Percentiles rank a stretch among this genome's conserved stretches.
Conservation (phyloP, 2,329 filamentous ascomycete species). For the Teratosphaeria nubilosa region DNA sequence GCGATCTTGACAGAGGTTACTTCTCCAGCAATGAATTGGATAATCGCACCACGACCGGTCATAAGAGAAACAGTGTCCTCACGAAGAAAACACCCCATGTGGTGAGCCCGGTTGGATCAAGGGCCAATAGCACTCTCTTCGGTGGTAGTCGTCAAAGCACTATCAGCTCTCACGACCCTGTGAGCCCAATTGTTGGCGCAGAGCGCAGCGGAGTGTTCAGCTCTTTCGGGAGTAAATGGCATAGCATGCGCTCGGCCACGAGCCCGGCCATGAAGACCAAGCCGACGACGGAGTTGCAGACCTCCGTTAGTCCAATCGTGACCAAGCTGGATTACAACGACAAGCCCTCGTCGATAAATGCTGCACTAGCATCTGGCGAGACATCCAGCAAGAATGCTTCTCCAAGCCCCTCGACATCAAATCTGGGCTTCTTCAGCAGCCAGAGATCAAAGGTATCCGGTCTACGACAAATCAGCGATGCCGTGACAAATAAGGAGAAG, state of each 20-base stretch:
- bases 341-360: conserved; percentile 6
- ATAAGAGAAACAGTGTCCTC: conserved; percentile 58
- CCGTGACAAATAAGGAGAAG: conserved; percentile 46
- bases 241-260: conserved; percentile 17
- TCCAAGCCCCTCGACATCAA: conserved; percentile 20
- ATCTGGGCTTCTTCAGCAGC: conserved; percentile 26
- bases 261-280: conserved; percentile 15
- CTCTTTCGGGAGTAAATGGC: conserved; percentile 10
- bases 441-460: conserved; percentile 47
- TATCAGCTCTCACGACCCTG: conserved; percentile 19
- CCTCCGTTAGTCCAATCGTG: conserved; percentile 43
- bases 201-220: conserved; percentile 2
- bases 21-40: conserved; percentile 86
- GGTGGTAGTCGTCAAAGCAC: conserved; percentile 1
- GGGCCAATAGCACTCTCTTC: conserved; percentile 51
- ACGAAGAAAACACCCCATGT: conserved; percentile 50
- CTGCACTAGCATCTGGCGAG: conserved; percentile 24
- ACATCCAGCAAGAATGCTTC: conserved; percentile 28
- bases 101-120: conserved; percentile 32
- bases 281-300: conserved; percentile 31
- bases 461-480: conserved; percentile 77
- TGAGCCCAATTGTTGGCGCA: conserved; percentile 7
- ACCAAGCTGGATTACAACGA: conserved; percentile 46
- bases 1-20: conserved; percentile 76
- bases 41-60: conserved; percentile 50